phyloP scores from a whole-genome alignment of 2,329 filamentous ascomycete species.

The Pseudogymnoascus sp. region DNA sequence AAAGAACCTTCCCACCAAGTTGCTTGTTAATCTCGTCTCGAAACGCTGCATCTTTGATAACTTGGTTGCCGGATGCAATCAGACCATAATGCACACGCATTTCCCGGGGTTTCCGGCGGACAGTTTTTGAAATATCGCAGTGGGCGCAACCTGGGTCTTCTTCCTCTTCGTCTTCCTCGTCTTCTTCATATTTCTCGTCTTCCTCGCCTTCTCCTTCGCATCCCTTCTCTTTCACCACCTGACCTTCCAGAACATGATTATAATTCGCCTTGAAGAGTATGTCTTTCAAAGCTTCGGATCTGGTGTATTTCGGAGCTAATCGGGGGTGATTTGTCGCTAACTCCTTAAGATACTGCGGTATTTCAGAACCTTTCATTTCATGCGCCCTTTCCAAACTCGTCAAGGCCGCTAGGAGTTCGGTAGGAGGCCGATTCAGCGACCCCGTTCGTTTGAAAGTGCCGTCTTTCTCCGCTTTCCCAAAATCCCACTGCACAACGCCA shows the following conservation, averaged over 20 bases:
- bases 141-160: constrained; percentile 14
- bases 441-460: constrained; percentile 10
- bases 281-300: constrained; percentile 1
- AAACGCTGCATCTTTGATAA: constrained; percentile 3
- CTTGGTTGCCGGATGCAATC: constrained; percentile 23
- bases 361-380: constrained; percentile 6
- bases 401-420: constrained; percentile 3
- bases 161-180: constrained; percentile 14
- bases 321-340: neutral
- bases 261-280: constrained; percentile 8
- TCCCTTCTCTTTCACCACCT: no score
- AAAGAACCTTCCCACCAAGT: constrained; percentile 4
- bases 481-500: neutral
- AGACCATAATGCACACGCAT: constrained; percentile 24
- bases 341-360: constrained; percentile 11
- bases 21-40: neutral
- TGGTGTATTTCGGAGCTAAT: no score
- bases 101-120: constrained; percentile 17
- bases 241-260: constrained; percentile 1
- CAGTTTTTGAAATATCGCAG: constrained; percentile 18
- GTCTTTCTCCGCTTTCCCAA: neutral
- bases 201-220: constrained; percentile 4
- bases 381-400: constrained; percentile 6
- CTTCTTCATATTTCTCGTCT: neutral
- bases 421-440: constrained; percentile 10